Evolutionary conservation across 805 yeast genomes (phyloP), one percentile per base, ranked within the genome.

Genomic region (Kodamaea kaohsiungensis): DNA sequence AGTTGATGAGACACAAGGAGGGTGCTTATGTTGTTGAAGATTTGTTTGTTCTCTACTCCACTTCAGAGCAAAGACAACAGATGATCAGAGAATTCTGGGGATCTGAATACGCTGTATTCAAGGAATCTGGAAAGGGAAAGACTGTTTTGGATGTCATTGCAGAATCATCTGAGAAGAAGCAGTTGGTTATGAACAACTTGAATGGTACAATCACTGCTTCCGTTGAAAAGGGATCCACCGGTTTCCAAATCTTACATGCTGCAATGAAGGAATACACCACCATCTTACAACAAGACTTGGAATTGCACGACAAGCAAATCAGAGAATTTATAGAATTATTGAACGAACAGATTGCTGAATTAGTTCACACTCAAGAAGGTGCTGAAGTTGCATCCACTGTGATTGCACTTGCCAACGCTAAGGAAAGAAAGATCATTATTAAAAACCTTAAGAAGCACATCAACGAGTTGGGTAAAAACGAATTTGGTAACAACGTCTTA

Each of bases 11-110:
- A 78, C 98, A 93, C 74, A 87, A 89, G 75, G 98, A 93, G 79
- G 99, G 98, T 73, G 98, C 98, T 12, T 91, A 93, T 65, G 98
- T 93, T 40, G 91, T 92, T 60, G 98, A 93, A 73, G 99, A 93
- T 78, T 78, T 90, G 65, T 93, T 79, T 67, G 89, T 90, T 19
- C 82, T 91, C 54, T 93, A 92, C 70, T 84, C 97, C 9, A 84
- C 91, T 19, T 81, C 87, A 30, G 89, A 86, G 58, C 98, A 93
- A 73, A 89, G 84, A 70, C 83, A 84, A 53, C 97, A 90, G 72
- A 92, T 93, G 88, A 84, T 93, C 60, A 85, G 95, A 72, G 99
- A 93, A 74, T 93, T 93, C 68, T 93, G 96, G 91, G 99, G 98
- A 52, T 83, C 97, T 10, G 96, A 91, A 73, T 93, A 88, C 69